These are phyloP conservation scores for Chimonanthus praecox DNA, from an alignment of 164 flowering plant species.

Conservation along the genomic window DNA sequence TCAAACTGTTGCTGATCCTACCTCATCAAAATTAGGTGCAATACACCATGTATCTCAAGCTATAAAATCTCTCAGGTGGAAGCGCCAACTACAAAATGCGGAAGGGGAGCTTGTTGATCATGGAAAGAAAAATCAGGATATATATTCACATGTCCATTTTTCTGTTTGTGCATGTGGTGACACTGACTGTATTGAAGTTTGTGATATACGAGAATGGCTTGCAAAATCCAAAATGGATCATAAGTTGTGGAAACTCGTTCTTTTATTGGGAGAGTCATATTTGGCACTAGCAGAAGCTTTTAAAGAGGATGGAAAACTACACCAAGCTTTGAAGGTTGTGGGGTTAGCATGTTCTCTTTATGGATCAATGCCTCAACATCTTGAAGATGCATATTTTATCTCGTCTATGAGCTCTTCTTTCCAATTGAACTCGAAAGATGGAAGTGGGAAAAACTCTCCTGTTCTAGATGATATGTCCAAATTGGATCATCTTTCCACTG, in stretches of 20 bases:
- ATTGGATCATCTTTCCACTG: constrained; percentile 12
- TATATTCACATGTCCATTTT: constrained; percentile 29
- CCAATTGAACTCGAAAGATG: constrained; percentile 11
- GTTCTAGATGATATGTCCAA: constrained; percentile 15
- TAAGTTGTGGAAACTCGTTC: constrained; percentile 91
- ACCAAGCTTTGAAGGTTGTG: constrained; percentile 74
- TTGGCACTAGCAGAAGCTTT: constrained; percentile 91
- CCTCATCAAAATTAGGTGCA: constrained; percentile 86
- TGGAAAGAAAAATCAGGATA: constrained; percentile 25
- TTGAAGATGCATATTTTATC: constrained; percentile 61
- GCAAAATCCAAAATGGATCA: constrained; percentile 80
- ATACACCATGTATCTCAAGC: constrained; percentile 97
- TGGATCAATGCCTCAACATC: constrained; percentile 92
- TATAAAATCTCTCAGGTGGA: constrained; percentile 90
- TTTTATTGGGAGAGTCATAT: constrained; percentile 96
- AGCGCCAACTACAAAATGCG: constrained; percentile 57
- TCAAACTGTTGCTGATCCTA: constrained; percentile 63
- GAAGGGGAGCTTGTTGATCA: constrained; percentile 37
- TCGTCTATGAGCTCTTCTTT: constrained; percentile 53
- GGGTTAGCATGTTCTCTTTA: constrained; percentile 82
- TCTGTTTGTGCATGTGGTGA: constrained; percentile 91
- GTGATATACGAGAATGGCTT: constrained; percentile 93
- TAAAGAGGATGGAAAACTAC: constrained; percentile 71
- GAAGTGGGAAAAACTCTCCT: constrained; percentile 20
- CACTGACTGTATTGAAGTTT: constrained; percentile 92